Conservation (phyloP, 257 asterid genomes). For the Paulownia fortunei region DNA sequence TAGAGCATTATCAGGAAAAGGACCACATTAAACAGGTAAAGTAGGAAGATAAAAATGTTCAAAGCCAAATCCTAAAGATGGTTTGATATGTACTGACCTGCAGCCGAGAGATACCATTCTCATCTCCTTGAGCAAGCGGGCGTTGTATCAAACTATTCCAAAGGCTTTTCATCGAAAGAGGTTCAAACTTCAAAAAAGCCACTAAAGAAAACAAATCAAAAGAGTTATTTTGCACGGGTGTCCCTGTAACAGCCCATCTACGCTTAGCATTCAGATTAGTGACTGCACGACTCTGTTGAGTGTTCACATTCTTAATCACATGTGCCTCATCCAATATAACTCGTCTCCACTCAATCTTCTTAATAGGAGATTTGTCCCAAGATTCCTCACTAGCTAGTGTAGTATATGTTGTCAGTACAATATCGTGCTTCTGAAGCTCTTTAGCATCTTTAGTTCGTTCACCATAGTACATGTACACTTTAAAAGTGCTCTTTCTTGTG, state of each 20-base stretch:
- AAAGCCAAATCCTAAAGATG: not conserved
- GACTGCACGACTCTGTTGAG: constrained; percentile 76
- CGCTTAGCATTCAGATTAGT: constrained; percentile 64
- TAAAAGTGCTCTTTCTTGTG: constrained; percentile 60
- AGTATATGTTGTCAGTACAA: constrained; percentile 76
- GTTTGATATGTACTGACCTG: constrained; percentile 54
- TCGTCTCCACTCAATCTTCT: constrained; percentile 82
- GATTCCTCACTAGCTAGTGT: constrained; percentile 64
- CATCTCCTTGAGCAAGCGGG: constrained; percentile 75
- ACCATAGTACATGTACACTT: constrained; percentile 76
- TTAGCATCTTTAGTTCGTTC: constrained; percentile 64
- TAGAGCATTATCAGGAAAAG: not conserved
- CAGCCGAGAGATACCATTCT: constrained; percentile 72
- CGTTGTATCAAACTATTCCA: constrained; percentile 80
- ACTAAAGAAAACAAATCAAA: constrained; percentile 76
- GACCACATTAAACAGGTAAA: not conserved
- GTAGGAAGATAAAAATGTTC: not conserved
- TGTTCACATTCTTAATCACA: constrained; percentile 67
- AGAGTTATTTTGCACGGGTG: constrained; percentile 78
- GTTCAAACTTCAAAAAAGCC: constrained; percentile 79
- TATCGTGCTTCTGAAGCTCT: constrained; percentile 65
- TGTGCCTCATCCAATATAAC: constrained; percentile 91
- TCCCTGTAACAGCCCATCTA: constrained; percentile 88
- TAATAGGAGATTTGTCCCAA: constrained; percentile 59
- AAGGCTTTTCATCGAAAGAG: constrained; percentile 67